Percentiles rank a stretch among this genome's conserved stretches.
These are phyloP conservation scores for Saturnispora serradocipensis DNA, from an alignment of 805 yeast genomes.

Conservation along the genomic window DNA sequence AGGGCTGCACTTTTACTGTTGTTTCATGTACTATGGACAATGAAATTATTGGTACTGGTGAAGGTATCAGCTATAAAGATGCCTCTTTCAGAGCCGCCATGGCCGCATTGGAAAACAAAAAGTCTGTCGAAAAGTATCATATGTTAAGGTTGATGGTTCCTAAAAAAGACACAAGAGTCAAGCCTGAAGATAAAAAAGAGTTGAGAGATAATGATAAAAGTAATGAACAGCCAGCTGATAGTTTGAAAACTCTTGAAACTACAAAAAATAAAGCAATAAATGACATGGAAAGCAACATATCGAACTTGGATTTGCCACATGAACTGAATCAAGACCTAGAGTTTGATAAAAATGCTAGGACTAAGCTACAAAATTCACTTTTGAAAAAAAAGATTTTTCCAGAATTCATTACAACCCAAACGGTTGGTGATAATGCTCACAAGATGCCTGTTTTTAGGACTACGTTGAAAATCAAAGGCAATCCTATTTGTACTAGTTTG, in stretches of 20 bases:
- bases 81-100: constrained; percentile 87
- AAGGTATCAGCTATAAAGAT: constrained; percentile 56
- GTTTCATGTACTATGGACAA: constrained; percentile 56
- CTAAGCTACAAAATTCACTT: constrained; percentile 3
- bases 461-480: constrained; percentile 25
- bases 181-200: constrained; percentile 2
- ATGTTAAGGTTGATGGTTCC: constrained; percentile 46
- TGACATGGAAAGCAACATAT: background rate
- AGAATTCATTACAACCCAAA: constrained; percentile 18
- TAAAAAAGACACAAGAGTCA: constrained; percentile 23
- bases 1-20: constrained; percentile 4
- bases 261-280: background rate
- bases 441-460: constrained; percentile 18
- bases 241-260: background rate
- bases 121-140: constrained; percentile 54
- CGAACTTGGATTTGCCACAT: background rate
- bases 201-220: background rate
- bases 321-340: background rate
- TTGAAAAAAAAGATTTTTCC: constrained; percentile 21
- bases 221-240: background rate
- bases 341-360: constrained; percentile 8
- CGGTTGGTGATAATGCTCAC: constrained; percentile 4
- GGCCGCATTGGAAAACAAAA: constrained; percentile 55
- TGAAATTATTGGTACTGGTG: constrained; percentile 65
- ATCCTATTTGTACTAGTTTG: constrained; percentile 26